phyloP scores from a whole-genome alignment of 345 rosid genomes.

The Laguncularia racemosa region DNA sequence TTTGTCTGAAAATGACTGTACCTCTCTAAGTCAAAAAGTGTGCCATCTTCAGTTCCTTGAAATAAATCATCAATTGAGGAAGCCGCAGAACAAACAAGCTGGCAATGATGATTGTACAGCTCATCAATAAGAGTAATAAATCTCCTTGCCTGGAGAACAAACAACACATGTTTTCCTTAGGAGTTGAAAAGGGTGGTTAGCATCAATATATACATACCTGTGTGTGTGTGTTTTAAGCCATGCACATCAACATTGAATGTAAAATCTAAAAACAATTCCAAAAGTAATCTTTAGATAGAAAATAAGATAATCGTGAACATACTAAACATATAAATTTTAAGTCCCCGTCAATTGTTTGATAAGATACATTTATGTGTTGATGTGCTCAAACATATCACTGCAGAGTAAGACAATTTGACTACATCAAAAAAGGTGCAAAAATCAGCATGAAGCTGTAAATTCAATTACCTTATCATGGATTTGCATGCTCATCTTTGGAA shows the following conservation, averaged over 20 bases:
- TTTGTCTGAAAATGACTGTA: slow-evolving; percentile 7
- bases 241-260: too few species aligned
- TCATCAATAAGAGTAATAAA: slow-evolving; percentile 92
- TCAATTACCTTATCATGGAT: slow-evolving; percentile 71
- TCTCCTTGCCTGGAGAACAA: slow-evolving; percentile 74
- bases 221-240: too few species aligned
- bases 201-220: too few species aligned
- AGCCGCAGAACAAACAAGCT: slow-evolving; percentile 61
- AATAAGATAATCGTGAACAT: too few species aligned
- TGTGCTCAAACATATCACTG: too few species aligned
- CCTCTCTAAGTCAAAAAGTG: slow-evolving; percentile 86
- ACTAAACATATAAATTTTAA: too few species aligned
- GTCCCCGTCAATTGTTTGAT: too few species aligned
- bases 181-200: too few species aligned
- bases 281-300: too few species aligned
- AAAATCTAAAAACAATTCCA: too few species aligned
- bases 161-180: background rate
- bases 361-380: too few species aligned
- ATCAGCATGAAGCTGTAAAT: too few species aligned
- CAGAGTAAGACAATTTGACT: background rate
- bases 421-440: background rate
- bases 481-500: slow-evolving; percentile 79
- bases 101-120: slow-evolving; percentile 87
- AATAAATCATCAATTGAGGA: slow-evolving; percentile 81
- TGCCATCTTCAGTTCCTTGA: slow-evolving; percentile 95